Evolutionary conservation across 2,329 filamentous ascomycete genomes (phyloP).

Genomic region (Colletotrichum tropicale): DNA sequence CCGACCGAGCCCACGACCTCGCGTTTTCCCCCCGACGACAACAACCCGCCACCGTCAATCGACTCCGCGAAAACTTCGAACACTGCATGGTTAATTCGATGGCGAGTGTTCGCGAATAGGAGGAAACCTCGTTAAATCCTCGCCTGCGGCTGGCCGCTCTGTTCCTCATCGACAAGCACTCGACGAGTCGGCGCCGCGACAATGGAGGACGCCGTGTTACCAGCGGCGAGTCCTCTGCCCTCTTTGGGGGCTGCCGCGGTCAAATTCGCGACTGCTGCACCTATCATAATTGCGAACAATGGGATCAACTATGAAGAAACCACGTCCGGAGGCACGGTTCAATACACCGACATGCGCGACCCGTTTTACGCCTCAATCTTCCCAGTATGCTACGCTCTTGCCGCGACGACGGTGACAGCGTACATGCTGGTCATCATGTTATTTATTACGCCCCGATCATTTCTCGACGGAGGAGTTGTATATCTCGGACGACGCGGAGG

Average conservation of each 20-base stretch:
- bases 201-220: conserved; percentile 25
- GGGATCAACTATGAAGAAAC: conserved; percentile 43
- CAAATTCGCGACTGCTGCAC: conserved; percentile 40
- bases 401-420: conserved; percentile 86
- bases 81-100: conserved; percentile 30
- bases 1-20: conserved; percentile 12
- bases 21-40: conserved; percentile 2
- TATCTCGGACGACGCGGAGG: conserved; percentile 76
- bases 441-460: conserved; percentile 92
- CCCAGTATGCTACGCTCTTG: conserved; percentile 91
- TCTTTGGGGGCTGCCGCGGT: conserved; percentile 17
- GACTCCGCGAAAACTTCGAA: background rate
- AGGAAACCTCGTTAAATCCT: conserved; percentile 18
- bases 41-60: background rate
- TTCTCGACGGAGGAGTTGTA: conserved; percentile 83
- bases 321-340: conserved; percentile 29
- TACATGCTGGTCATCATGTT: conserved; percentile 95
- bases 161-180: conserved; percentile 21
- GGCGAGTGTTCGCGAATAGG: conserved; percentile 32
- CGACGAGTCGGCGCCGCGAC: conserved; percentile 28
- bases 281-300: conserved; percentile 45
- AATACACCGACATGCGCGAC: conserved; percentile 72
- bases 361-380: conserved; percentile 95
- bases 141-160: conserved; percentile 29
- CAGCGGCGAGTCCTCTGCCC: conserved; percentile 22